Conservation (phyloP, 1,284 basidiomycete genomes). For the Trichosporon coremiiforme region DNA sequence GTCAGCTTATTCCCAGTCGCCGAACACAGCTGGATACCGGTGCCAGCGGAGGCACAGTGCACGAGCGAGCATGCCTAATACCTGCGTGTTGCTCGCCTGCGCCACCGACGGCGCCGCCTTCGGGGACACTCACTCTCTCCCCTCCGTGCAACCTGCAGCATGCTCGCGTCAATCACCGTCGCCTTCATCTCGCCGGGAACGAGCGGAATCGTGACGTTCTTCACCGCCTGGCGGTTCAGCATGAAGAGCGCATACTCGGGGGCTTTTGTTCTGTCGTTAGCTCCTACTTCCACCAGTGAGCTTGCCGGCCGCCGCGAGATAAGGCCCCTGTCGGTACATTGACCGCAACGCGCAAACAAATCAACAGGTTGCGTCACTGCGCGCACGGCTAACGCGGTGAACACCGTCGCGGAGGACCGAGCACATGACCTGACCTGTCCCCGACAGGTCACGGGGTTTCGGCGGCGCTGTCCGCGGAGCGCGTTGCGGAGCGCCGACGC, state of each 20-base stretch:
- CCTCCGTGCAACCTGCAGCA: conserved; percentile 48
- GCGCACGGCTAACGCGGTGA: neutral
- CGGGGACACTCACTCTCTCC: conserved; percentile 53
- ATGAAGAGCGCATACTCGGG: conserved; percentile 52
- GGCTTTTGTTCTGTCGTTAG: conserved; percentile 38
- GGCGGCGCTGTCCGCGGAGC: neutral
- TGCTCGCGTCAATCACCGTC: conserved; percentile 41
- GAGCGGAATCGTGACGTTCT: conserved; percentile 47
- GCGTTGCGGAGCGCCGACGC: neutral
- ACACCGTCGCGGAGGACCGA: neutral
- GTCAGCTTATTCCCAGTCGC: too few relatives aligned
- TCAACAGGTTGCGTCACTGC: neutral
- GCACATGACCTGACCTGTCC: neutral
- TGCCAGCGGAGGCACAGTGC: too few relatives aligned
- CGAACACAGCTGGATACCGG: too few relatives aligned
- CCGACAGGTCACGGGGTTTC: neutral
- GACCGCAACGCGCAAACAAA: too few relatives aligned
- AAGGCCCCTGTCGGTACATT: too few relatives aligned
- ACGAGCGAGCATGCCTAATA: too few relatives aligned
- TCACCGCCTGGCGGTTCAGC: conserved; percentile 49
- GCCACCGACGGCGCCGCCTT: too few relatives aligned
- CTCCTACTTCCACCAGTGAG: neutral
- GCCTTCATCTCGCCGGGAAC: conserved; percentile 51
- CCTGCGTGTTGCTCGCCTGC: too few relatives aligned
- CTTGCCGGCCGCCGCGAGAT: neutral